A percentile compares a stretch with the other conserved stretches of the same genome.
Evolutionary conservation across 2,329 filamentous ascomycete genomes (phyloP).

Genomic region (Periconia macrospinosa): DNA sequence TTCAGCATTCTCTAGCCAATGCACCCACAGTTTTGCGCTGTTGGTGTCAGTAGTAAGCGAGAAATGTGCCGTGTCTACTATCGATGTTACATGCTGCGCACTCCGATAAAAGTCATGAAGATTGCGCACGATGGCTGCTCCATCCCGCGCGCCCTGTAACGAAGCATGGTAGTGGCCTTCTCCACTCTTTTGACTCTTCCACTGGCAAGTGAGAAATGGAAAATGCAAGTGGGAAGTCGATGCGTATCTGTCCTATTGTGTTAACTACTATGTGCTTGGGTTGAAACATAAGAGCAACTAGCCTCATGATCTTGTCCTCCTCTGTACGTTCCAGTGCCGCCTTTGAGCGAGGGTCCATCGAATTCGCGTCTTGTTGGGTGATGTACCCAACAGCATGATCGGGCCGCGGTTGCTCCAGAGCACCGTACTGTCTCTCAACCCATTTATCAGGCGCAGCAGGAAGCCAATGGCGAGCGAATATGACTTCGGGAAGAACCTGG

Average conservation of each 20-base stretch:
- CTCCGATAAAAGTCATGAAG: conserved; percentile 6
- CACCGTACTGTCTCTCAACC: conserved; percentile 4
- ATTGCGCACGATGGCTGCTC: conserved; percentile 7
- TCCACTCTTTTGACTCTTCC: conserved; percentile 5
- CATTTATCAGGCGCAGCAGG: conserved; percentile 1
- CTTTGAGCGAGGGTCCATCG: conserved; percentile 1
- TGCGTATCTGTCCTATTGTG: conserved; percentile 3
- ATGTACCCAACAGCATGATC: conserved; percentile 2
- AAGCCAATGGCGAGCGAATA: conserved; percentile 2
- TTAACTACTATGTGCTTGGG: background rate
- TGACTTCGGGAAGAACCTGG: conserved; percentile 1
- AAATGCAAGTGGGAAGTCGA: conserved; percentile 5
- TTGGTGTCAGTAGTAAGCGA: conserved; percentile 1
- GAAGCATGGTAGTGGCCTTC: conserved; percentile 8
- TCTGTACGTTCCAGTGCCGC: conserved; percentile 1
- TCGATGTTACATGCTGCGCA: conserved; percentile 4
- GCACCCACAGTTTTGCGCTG: conserved; percentile 5
- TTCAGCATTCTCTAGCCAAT: conserved; percentile 5
- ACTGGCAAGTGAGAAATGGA: conserved; percentile 7
- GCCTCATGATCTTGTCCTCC: conserved; percentile 2
- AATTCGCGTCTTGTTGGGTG: background rate
- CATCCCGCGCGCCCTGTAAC: conserved; percentile 5
- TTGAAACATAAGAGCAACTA: background rate
- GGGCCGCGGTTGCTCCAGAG: conserved; percentile 1
- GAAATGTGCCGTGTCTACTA: conserved; percentile 6